A percentile compares a stretch with the other conserved stretches of the same genome.
phyloP scores from a whole-genome alignment of 306 rosid genomes.

The Citrullus amarus region DNA sequence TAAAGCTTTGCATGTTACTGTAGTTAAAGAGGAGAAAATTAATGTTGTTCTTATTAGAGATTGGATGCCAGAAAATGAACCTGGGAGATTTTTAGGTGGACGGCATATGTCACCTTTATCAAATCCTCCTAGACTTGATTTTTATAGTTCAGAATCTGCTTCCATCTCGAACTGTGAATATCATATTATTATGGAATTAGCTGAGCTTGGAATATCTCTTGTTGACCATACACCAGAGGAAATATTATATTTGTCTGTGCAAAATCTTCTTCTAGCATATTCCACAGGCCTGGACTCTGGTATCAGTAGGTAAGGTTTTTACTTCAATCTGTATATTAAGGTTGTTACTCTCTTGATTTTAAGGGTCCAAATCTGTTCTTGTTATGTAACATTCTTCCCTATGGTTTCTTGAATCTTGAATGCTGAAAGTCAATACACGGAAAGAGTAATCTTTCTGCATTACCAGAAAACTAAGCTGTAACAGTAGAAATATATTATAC shows the following conservation, averaged over 20 bases:
- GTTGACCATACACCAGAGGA: constrained; percentile 94
- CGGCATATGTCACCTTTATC: constrained; percentile 30
- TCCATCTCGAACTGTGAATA: constrained; percentile 57
- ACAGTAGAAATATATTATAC: background rate
- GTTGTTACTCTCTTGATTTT: background rate
- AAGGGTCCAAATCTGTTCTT: background rate
- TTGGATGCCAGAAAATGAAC: constrained; percentile 85
- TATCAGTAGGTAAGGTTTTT: constrained; percentile 59
- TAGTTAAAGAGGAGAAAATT: constrained; percentile 69
- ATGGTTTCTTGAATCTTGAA: background rate
- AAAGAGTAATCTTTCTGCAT: background rate
- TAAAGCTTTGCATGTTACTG: constrained; percentile 59
- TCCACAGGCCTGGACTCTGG: constrained; percentile 92
- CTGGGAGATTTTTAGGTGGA: constrained; percentile 30
- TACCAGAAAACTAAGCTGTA: background rate
- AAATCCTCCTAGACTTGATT: constrained; percentile 26
- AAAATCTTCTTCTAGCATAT: constrained; percentile 67
- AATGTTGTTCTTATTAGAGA: constrained; percentile 76
- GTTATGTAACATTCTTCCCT: background rate
- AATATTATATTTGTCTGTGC: constrained; percentile 71
- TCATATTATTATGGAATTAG: constrained; percentile 65
- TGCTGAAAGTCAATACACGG: background rate
- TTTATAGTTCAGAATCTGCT: constrained; percentile 32
- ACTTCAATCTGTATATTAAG: background rate
- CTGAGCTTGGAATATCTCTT: constrained; percentile 81